Percentiles rank a stretch among this genome's conserved stretches.
These are phyloP conservation scores for Aureobasidium sp. DNA, from an alignment of 2,329 filamentous ascomycete species.

Conservation along the genomic window DNA sequence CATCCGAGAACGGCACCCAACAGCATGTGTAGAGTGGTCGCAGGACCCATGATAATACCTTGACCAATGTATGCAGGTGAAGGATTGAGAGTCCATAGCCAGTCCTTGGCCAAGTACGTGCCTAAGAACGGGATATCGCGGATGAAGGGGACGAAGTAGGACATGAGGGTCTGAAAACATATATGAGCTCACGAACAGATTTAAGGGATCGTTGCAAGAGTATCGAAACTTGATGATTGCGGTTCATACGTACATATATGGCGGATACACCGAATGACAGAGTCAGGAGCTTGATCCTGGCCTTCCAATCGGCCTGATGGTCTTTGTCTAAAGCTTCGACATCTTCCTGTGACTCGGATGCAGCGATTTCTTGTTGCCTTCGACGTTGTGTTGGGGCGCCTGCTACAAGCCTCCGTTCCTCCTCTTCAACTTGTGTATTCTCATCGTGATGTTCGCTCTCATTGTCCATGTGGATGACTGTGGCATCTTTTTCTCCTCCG, in stretches of 20 bases:
- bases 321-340: constrained; percentile 28
- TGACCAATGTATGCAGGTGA: constrained; percentile 96
- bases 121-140: constrained; percentile 86
- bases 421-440: constrained; percentile 22
- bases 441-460: constrained; percentile 17
- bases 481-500: constrained; percentile 43
- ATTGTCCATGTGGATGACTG: constrained; percentile 35
- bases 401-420: constrained; percentile 9
- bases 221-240: background rate
- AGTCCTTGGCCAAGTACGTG: constrained; percentile 61
- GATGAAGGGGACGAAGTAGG: constrained; percentile 82
- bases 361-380: background rate
- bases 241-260: constrained; percentile 33
- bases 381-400: background rate
- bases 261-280: constrained; percentile 55
- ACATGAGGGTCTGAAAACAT: constrained; percentile 62
- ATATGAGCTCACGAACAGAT: constrained; percentile 11
- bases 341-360: background rate
- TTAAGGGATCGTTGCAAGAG: background rate
- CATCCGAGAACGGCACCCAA: constrained; percentile 83
- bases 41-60: constrained; percentile 96
- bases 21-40: constrained; percentile 93
- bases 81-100: constrained; percentile 95
- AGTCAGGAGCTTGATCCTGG: constrained; percentile 53
- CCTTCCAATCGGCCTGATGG: constrained; percentile 50